Evolutionary conservation across 108 stramenopile genomes (phyloP).

Genomic region (Nitzschia sp.): DNA sequence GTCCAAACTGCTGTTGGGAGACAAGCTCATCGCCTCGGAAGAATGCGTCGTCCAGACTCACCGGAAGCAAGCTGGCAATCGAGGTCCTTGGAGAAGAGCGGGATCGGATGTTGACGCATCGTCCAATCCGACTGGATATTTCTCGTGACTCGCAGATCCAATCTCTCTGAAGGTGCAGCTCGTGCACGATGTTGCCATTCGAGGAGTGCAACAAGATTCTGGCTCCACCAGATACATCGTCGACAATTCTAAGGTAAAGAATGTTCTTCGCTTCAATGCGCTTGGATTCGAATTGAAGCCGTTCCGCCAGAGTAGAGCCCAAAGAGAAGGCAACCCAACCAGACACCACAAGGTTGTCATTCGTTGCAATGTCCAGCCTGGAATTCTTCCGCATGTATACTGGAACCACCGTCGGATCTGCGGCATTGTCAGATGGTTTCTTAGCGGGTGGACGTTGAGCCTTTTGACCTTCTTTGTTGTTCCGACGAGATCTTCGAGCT

Average conservation of each 20-base stretch:
- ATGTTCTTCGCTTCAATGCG: slow-evolving; percentile 2
- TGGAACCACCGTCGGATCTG: not conserved
- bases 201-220: slow-evolving; percentile 7
- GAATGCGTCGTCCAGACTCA: slow-evolving; percentile 19
- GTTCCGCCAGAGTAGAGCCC: not conserved
- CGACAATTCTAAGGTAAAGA: slow-evolving; percentile 13
- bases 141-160: slow-evolving; percentile 19
- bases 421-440: no score
- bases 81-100: not conserved
- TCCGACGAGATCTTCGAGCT: not conserved
- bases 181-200: slow-evolving; percentile 4
- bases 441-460: slow-evolving; percentile 1
- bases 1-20: not conserved
- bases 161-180: not conserved
- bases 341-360: slow-evolving; percentile 9
- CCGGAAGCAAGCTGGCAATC: slow-evolving; percentile 15
- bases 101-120: slow-evolving; percentile 6
- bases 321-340: slow-evolving; percentile 21
- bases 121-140: slow-evolving; percentile 17
- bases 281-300: not conserved
- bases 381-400: slow-evolving; percentile 10
- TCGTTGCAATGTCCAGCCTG: not conserved
- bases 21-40: not conserved
- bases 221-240: slow-evolving; percentile 4
- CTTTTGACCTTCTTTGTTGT: not conserved